Base-by-base conservation (phyloP, 805 yeast species). In the Nakazawaea wickerhamii region DNA sequence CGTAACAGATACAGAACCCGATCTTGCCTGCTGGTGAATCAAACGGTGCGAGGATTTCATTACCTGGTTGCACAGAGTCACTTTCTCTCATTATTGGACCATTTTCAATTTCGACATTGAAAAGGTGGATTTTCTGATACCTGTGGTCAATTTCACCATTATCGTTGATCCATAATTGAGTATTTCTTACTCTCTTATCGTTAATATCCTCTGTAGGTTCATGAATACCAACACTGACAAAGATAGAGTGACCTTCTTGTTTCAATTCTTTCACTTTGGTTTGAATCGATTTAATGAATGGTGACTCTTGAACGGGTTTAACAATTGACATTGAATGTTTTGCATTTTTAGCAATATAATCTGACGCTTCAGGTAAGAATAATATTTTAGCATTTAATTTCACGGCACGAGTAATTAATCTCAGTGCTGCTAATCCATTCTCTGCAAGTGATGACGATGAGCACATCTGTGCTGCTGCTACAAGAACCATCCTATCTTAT, bases 311-410 rank as follows among this genome's bases (percentile, higher is more conserved):
- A 21, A 71, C 66, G 11, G 72, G 46, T 31, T 67, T 55, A 0
- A 83, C 88, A n/a, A 91, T 63, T 21, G 64, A 50, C 40, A 70
- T 67, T 1, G 95, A 80, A 50, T 87, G 90, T 1, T 53, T 58
- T 1, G 90, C 81, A 54, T 77, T 77, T 40, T 77, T 68, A 4
- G 95, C 81, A 30, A 91, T 71, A 58, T 88, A 91, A 58, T 91
- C 98, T 4, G 93, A 73, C 0, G 98, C 98, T 59, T 91, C 99
- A 2, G 98, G 98, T 35, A 91, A 71, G 55, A 93, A 88, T 4
- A 93, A 66, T 3, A 87, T 77, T 48, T 73, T 68, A 11, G 84
- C 89, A 3, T 81, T 74, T 13, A 69, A 57, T 2, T 61, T 63
- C 0, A 83, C 72, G 0, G 98, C 95, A 40, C 68, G 61, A n/a